Evolutionary conservation across 1,139 yeast species (phyloP).

Genomic region (Hansenula sp.): DNA sequence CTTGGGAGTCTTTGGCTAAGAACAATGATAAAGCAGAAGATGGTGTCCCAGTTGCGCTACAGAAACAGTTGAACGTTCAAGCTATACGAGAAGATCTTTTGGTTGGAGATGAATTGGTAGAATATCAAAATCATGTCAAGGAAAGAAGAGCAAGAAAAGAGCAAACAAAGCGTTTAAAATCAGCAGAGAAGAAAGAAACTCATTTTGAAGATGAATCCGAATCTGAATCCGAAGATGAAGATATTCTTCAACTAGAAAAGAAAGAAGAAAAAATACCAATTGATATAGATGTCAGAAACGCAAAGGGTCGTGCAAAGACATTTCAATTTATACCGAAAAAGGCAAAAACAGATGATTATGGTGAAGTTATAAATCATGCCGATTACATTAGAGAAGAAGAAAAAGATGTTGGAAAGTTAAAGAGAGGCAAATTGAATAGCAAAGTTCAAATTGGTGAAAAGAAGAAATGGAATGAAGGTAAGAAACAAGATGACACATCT

Average conservation of each 20-base stretch:
- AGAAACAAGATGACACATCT: constrained; percentile 37
- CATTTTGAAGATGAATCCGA: constrained; percentile 30
- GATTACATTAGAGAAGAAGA: constrained; percentile 65
- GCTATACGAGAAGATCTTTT: constrained; percentile 46
- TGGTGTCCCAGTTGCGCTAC: constrained; percentile 54
- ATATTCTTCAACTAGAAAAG: constrained; percentile 16
- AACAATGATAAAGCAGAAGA: constrained; percentile 43
- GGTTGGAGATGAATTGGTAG: constrained; percentile 43
- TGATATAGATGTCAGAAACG: constrained; percentile 63
- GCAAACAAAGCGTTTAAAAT: constrained; percentile 23
- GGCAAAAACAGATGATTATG: constrained; percentile 78
- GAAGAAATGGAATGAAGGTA: constrained; percentile 23
- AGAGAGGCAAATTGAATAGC: constrained; percentile 14
- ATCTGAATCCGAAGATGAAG: constrained; percentile 29
- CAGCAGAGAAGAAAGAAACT: constrained; percentile 21
- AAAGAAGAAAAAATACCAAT: constrained; percentile 25
- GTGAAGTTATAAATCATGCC: constrained; percentile 60
- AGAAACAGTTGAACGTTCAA: constrained; percentile 31
- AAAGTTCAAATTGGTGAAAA: constrained; percentile 23
- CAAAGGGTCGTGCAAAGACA: constrained; percentile 66
- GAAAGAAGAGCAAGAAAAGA: constrained; percentile 29
- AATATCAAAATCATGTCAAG: constrained; percentile 43
- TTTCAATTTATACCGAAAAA: constrained; percentile 66
- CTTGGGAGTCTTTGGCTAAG: constrained; percentile 51
- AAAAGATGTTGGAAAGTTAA: constrained; percentile 20